Percentiles rank a stretch among this genome's conserved stretches.
These are phyloP conservation scores for Petunia secreta DNA, from an alignment of 257 asterid species.

Conservation along the genomic window DNA sequence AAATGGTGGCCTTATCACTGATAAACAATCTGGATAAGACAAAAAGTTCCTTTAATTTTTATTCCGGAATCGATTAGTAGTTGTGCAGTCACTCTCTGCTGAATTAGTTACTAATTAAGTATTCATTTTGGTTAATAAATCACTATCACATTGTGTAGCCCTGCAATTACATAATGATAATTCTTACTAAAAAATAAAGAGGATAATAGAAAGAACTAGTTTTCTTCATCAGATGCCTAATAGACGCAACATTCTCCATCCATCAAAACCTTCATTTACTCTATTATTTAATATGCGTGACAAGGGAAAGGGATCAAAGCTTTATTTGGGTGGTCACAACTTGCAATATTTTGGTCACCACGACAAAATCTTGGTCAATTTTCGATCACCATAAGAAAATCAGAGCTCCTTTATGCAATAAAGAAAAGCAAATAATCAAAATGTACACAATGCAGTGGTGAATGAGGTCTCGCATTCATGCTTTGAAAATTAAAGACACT, in stretches of 20 bases:
- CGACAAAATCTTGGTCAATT: slow-evolving; percentile 5
- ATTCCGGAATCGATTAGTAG: not conserved
- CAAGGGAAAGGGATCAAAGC: not conserved
- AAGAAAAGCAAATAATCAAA: not conserved
- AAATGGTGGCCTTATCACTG: not conserved
- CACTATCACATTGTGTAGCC: slow-evolving; percentile 4
- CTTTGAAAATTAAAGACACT: too few species aligned
- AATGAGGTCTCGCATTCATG: not conserved
- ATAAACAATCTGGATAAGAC: not conserved
- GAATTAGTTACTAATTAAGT: slow-evolving; percentile 10
- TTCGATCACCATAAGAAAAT: not conserved
- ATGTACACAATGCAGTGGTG: not conserved
- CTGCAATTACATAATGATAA: slow-evolving; percentile 14
- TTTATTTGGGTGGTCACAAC: not conserved
- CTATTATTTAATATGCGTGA: not conserved
- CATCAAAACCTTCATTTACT: not conserved
- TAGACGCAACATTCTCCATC: not conserved
- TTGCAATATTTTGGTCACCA: not conserved
- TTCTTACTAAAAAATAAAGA: not conserved
- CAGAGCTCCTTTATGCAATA: not conserved
- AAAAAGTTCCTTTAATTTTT: not conserved
- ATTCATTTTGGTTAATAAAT: not conserved
- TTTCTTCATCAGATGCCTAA: not conserved
- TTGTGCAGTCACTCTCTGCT: slow-evolving; percentile 2
- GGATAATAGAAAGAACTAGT: not conserved